These are phyloP conservation scores for Physaria fendleri DNA, from an alignment of 345 rosid genomes.

Conservation along the genomic window DNA sequence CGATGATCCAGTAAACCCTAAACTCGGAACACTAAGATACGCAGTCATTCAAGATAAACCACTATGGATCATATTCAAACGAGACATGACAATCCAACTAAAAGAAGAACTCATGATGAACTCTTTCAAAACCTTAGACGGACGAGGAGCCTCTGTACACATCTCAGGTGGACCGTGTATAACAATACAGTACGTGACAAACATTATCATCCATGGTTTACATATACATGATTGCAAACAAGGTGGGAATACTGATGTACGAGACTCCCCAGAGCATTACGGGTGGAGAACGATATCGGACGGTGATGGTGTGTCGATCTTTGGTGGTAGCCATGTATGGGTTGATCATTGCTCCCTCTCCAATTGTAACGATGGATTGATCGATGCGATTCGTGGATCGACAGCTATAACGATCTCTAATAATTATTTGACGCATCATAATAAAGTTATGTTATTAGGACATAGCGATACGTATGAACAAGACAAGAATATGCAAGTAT, in stretches of 20 bases:
- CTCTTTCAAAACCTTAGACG: constrained; percentile 76
- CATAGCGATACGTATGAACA: constrained; percentile 57
- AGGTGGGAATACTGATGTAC: constrained; percentile 72
- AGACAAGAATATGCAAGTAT: constrained; percentile 84
- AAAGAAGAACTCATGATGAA: constrained; percentile 83
- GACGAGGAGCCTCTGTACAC: constrained; percentile 76
- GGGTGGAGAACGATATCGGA: constrained; percentile 69
- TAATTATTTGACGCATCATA: constrained; percentile 75
- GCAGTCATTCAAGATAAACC: constrained; percentile 73
- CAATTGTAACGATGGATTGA: constrained; percentile 61
- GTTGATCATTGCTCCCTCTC: constrained; percentile 74
- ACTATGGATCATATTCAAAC: constrained; percentile 61
- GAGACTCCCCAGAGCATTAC: constrained; percentile 58
- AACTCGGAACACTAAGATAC: constrained; percentile 60
- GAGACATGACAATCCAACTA: constrained; percentile 68
- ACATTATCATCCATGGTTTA: constrained; percentile 66
- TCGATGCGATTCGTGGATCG: constrained; percentile 71
- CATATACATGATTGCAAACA: constrained; percentile 77
- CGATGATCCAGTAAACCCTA: constrained; percentile 61
- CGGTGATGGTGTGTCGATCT: constrained; percentile 80
- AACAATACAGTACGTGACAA: constrained; percentile 64
- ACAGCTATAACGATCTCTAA: constrained; percentile 73
- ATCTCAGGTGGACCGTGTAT: constrained; percentile 84
- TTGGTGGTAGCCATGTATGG: constrained; percentile 79
- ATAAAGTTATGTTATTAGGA: constrained; percentile 74